Base-by-base conservation (phyloP, 2,329 filamentous ascomycete species). In the Acrocalymma vagum region DNA sequence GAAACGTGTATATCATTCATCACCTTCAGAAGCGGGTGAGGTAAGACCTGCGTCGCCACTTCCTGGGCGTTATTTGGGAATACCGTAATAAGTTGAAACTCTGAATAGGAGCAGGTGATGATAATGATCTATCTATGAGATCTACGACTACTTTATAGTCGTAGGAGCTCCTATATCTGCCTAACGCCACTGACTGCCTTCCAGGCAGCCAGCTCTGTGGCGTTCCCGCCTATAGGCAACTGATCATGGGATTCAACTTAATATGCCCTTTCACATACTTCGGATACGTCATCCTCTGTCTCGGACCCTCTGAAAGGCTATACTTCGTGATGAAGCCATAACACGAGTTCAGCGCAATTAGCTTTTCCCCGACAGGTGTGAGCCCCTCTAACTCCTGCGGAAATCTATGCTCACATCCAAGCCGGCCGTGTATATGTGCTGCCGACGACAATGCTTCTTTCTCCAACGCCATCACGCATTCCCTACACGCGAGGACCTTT, bases 241-340 rank as follows among this genome's bases (percentile, higher is more conserved):
- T n/a, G n/a, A n/a, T n/a, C n/a, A n/a, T n/a, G n/a, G n/a, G n/a
- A n/a, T n/a, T n/a, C n/a, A n/a, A n/a, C n/a, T n/a, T n/a, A n/a
- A 39, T 39, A 14, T 39, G 27, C 36, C 27, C 27, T 20, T 39
- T 39, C 6, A 39, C 26, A 25, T 39, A 28, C 18, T 39, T 39
- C 18, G 27, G 36, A 22, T 39, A 39, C 22, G 17, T 39, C 9
- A 15, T n/a, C 17, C 36, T 31, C 36, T 39, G 6, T 23, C 27
- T 8, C 8, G 14, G n/a, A n/a, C 36, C 18, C 14, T 36, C 14
- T 14, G 21, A 14, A 16, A 36, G 13, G 11, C 14, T 36, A 27
- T 36, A 36, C 33, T 39, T 39, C 16, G 36, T 39, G 14, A 39
- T 39, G 28, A 39, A 39, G 20, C 33, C 27, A 32, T 39, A 39